phyloP scores from a whole-genome alignment of 352 stramenopile genomes.

The Phytopythium sindhum region DNA sequence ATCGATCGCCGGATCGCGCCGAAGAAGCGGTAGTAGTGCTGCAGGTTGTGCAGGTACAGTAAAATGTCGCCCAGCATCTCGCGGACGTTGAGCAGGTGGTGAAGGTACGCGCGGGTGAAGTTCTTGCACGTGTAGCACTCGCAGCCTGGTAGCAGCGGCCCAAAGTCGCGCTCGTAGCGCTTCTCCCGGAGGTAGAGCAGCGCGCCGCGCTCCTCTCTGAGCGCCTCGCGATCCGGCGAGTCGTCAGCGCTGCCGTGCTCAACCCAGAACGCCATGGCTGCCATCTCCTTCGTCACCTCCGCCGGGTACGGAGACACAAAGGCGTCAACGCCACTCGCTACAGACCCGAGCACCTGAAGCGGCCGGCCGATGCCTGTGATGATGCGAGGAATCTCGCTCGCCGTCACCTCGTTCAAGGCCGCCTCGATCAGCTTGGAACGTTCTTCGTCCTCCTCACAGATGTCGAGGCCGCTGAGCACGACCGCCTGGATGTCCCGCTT shows the following conservation, averaged over 20 bases:
- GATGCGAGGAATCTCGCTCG: conserved; percentile 43
- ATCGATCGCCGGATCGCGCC: conserved; percentile 50
- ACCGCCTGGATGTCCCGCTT: conserved; percentile 68
- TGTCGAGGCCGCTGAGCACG: conserved; percentile 58
- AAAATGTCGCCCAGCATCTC: conserved; percentile 92
- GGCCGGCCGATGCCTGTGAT: conserved; percentile 66
- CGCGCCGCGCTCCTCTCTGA: conserved; percentile 34
- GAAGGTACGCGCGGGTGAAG: conserved; percentile 87
- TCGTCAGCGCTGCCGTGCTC: conserved; percentile 26
- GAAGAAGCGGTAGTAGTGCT: conserved; percentile 78
- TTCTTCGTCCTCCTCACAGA: conserved; percentile 26
- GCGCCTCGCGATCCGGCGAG: conserved; percentile 16
- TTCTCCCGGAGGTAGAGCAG: conserved; percentile 68
- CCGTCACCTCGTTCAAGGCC: conserved; percentile 36
- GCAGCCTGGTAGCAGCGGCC: conserved; percentile 55
- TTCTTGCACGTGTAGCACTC: conserved; percentile 72
- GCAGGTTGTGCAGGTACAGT: conserved; percentile 86
- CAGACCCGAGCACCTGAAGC: conserved; percentile 48
- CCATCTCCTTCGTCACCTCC: conserved; percentile 39
- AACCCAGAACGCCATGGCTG: conserved; percentile 63
- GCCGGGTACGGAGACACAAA: conserved; percentile 72
- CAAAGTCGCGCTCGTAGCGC: conserved; percentile 59
- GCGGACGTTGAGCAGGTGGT: conserved; percentile 91
- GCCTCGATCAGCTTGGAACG: conserved; percentile 44
- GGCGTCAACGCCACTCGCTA: conserved; percentile 53